phyloP scores from a whole-genome alignment of 169 alveolate species.

The Plasmodium gaboni region DNA sequence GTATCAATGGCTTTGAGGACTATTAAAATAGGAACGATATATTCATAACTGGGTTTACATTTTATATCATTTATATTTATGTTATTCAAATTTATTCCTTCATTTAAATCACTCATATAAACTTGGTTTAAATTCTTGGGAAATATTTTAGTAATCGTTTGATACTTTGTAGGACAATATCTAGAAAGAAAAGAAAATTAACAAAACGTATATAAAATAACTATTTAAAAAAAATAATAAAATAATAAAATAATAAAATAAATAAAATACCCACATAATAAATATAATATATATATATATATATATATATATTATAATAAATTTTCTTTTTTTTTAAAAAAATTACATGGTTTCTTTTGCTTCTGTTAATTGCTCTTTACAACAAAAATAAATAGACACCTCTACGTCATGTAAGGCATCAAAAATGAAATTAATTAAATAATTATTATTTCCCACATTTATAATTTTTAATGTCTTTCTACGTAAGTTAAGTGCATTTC shows the following conservation, averaged over 20 bases:
- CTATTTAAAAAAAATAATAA: not conserved
- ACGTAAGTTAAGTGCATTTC: constrained; percentile 51
- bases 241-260: not conserved
- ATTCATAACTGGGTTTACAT: constrained; percentile 64
- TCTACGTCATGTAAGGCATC: constrained; percentile 73
- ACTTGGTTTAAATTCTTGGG: constrained; percentile 40
- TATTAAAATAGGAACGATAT: constrained; percentile 49
- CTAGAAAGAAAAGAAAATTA: constrained; percentile 15
- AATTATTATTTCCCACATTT: constrained; percentile 27
- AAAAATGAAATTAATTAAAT: constrained; percentile 64
- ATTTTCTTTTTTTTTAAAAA: not conserved
- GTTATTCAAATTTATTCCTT: constrained; percentile 35
- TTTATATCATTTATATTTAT: constrained; percentile 55
- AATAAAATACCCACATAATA: not conserved
- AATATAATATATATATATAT: not conserved
- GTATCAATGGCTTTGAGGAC: constrained; percentile 55
- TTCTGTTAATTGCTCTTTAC: constrained; percentile 41
- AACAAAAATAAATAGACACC: constrained; percentile 51
- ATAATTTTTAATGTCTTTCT: constrained; percentile 38
- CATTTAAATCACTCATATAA: constrained; percentile 47
- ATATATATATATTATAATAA: not conserved
- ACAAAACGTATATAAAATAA: not conserved
- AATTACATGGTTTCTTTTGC: constrained; percentile 22
- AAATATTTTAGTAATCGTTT: constrained; percentile 31
- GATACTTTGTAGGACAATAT: constrained; percentile 36